A percentile compares a stretch with the other conserved stretches of the same genome.
Conservation (phyloP, 202 grass and related monocot genomes). For the Brachypodium distachyon region DNA sequence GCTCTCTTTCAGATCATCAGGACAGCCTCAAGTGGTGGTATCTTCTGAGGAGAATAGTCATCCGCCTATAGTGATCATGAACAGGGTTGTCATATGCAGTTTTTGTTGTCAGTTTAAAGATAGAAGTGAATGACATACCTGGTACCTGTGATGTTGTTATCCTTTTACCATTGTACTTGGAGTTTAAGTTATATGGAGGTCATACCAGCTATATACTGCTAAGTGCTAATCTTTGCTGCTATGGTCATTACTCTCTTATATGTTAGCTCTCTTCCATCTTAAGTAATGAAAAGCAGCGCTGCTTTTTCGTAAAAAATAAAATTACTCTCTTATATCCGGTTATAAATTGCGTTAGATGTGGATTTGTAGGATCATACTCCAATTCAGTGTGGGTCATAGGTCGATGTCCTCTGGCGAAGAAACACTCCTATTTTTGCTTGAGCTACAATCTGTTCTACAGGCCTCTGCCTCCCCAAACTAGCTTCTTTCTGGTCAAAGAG, state of each 20-base stretch:
- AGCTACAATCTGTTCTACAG: not conserved
- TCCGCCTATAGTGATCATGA: not conserved
- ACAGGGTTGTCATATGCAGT: slow-evolving; percentile 21
- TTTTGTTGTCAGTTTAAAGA: slow-evolving; percentile 1
- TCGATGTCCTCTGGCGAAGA: not conserved
- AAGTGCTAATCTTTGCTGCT: not conserved
- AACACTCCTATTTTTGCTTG: not conserved
- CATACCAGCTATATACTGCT: slow-evolving; percentile 11
- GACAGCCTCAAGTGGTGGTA: slow-evolving; percentile 47
- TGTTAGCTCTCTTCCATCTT: too few relatives aligned
- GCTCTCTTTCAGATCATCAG: slow-evolving; percentile 83
- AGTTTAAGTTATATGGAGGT: slow-evolving; percentile 7
- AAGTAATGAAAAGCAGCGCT: too few relatives aligned
- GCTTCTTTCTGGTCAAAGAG: not conserved
- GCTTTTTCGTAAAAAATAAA: too few relatives aligned
- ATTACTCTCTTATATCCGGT: not conserved
- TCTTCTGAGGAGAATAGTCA: slow-evolving; percentile 19
- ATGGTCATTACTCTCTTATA: too few relatives aligned
- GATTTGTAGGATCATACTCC: too few relatives aligned
- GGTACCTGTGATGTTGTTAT: slow-evolving; percentile 10
- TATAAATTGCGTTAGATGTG: not conserved
- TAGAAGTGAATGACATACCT: slow-evolving; percentile 6
- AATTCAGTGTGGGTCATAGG: not conserved
- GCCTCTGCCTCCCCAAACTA: too few relatives aligned
- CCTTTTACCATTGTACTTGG: not conserved